Conservation (phyloP, 345 rosid genomes). For the Syzygium grande region DNA sequence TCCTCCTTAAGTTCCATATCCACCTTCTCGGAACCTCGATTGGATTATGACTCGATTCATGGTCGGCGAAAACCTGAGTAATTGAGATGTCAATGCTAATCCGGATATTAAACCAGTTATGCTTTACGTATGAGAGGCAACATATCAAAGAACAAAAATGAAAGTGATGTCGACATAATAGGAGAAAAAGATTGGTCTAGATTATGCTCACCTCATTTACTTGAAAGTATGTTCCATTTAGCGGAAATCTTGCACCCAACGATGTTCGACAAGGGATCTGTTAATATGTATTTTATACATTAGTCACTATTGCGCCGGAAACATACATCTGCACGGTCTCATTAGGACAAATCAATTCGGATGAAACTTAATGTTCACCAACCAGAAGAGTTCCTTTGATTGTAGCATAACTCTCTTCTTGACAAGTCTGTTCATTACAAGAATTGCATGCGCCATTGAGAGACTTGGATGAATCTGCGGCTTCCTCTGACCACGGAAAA, state of each 20-base stretch:
- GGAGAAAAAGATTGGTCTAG: neutral
- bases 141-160: neutral
- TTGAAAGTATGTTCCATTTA: slow-evolving; percentile 81
- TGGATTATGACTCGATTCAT: slow-evolving; percentile 37
- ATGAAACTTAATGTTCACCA: neutral
- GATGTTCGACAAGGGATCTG: slow-evolving; percentile 72
- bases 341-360: neutral
- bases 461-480: neutral
- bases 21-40: slow-evolving; percentile 19
- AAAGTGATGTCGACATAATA: neutral
- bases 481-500: neutral
- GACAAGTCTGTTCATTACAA: slow-evolving; percentile 6
- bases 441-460: slow-evolving; percentile 24
- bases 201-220: slow-evolving; percentile 43
- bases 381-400: slow-evolving; percentile 66
- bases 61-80: slow-evolving; percentile 65
- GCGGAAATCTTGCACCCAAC: slow-evolving; percentile 44
- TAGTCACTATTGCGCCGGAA: neutral
- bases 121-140: neutral
- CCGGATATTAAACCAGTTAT: neutral
- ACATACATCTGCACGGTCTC: neutral
- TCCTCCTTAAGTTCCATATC: slow-evolving; percentile 23
- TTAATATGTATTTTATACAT: neutral
- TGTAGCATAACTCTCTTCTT: slow-evolving; percentile 9
- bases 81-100: neutral